Evolutionary conservation across 75 land plant species (phyloP).

Genomic region (Azolla pinnata): DNA sequence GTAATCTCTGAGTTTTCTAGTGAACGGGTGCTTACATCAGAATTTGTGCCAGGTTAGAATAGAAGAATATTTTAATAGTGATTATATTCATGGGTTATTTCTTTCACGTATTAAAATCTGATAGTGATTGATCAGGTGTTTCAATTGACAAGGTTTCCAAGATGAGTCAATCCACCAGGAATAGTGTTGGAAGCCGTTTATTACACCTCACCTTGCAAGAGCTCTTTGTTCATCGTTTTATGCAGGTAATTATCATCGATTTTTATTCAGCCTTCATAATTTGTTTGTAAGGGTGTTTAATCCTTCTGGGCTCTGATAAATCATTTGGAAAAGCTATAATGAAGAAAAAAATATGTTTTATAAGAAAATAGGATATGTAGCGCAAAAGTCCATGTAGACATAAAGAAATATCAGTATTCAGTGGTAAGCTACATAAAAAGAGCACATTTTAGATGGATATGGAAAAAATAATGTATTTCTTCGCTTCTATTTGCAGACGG

Average conservation of each 20-base stretch:
- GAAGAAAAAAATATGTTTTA: too few species aligned
- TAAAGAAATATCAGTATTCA: too few species aligned
- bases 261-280: background rate
- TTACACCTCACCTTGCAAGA: slow-evolving; percentile 79
- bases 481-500: slow-evolving; percentile 67
- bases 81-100: too few species aligned
- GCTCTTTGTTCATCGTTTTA: slow-evolving; percentile 80
- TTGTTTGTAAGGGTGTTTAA: background rate
- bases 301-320: too few species aligned
- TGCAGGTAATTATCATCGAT: slow-evolving; percentile 92
- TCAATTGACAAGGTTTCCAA: slow-evolving; percentile 70
- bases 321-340: too few species aligned
- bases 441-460: too few species aligned
- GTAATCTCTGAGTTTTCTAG: slow-evolving; percentile 75
- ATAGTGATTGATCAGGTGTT: slow-evolving; percentile 62
- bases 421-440: too few species aligned
- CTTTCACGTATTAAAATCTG: too few species aligned
- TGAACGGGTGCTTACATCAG: slow-evolving; percentile 78
- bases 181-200: slow-evolving; percentile 67
- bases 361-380: too few species aligned
- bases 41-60: slow-evolving; percentile 73
- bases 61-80: too few species aligned
- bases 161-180: slow-evolving; percentile 53
- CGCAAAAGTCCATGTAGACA: too few species aligned
- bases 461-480: too few species aligned